phyloP scores from a whole-genome alignment of 192 early-diverging fungal genomes.

The Podila epicladia region DNA sequence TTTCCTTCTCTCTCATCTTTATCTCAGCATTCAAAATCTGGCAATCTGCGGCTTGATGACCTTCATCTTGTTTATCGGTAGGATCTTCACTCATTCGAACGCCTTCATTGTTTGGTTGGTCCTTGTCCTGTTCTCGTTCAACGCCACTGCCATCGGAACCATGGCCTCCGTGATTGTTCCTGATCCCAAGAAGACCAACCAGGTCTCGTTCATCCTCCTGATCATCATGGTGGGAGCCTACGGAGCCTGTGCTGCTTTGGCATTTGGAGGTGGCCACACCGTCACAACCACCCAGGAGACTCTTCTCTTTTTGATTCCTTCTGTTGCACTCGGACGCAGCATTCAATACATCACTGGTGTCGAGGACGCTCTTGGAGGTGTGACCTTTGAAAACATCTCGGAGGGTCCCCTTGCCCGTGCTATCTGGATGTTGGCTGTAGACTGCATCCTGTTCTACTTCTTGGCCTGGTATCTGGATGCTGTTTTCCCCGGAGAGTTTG shows the following conservation, averaged over 20 bases:
- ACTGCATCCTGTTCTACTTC: constrained; percentile 49
- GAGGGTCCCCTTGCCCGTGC: constrained; percentile 31
- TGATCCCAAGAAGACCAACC: constrained; percentile 50
- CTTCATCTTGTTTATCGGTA: constrained; percentile 44
- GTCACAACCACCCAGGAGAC: constrained; percentile 26
- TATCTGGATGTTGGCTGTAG: constrained; percentile 44
- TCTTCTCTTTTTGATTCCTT: constrained; percentile 36
- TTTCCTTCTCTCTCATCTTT: not conserved
- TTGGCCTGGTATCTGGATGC: constrained; percentile 61
- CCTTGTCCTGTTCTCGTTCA: constrained; percentile 51
- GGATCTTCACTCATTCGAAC: constrained; percentile 34
- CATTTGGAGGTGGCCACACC: constrained; percentile 20
- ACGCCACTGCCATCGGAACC: constrained; percentile 35
- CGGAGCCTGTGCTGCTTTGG: constrained; percentile 29
- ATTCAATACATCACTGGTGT: constrained; percentile 45
- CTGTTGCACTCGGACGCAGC: constrained; percentile 45
- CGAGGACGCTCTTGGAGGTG: constrained; percentile 41
- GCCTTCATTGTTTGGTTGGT: constrained; percentile 41
- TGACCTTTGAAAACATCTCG: constrained; percentile 34
- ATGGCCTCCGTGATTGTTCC: constrained; percentile 30
- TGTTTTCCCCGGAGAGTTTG: constrained; percentile 51
- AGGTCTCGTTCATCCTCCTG: constrained; percentile 23
- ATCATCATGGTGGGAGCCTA: constrained; percentile 25
- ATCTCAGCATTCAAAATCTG: constrained; percentile 30
- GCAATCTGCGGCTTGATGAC: constrained; percentile 38